These are phyloP conservation scores for Ceratonia siliqua DNA, from an alignment of 306 rosid genomes.

Conservation along the genomic window DNA sequence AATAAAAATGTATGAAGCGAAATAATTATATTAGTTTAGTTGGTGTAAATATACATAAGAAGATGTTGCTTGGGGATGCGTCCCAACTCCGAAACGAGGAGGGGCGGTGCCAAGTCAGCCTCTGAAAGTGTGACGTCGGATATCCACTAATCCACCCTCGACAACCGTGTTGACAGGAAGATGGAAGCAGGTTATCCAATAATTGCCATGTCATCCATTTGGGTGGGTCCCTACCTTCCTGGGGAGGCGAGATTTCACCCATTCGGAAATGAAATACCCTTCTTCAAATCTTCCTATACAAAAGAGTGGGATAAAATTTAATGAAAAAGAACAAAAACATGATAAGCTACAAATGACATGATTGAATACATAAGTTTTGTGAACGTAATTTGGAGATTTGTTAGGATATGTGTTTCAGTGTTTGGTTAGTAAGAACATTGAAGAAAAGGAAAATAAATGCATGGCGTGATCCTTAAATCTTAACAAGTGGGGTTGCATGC, in stretches of 20 bases:
- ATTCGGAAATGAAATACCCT: constrained; percentile 4
- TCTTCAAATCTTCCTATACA: constrained; percentile 41
- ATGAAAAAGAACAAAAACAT: constrained; percentile 27
- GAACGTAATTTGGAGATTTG: constrained; percentile 37
- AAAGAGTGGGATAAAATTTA: constrained; percentile 35
- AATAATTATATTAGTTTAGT: too few species aligned
- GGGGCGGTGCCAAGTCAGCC: constrained; percentile 31
- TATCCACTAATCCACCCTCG: background rate
- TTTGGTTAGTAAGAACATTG: constrained; percentile 48
- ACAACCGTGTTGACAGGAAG: background rate
- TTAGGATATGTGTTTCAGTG: constrained; percentile 12
- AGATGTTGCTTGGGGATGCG: background rate
- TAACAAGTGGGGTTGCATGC: constrained; percentile 44
- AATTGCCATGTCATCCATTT: constrained; percentile 16
- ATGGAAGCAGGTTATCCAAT: background rate
- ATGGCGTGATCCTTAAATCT: constrained; percentile 54
- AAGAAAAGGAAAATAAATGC: constrained; percentile 44
- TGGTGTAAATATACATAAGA: too few species aligned
- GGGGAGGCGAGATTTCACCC: background rate
- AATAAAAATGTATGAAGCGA: background rate
- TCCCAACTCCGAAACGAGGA: background rate
- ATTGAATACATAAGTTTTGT: background rate
- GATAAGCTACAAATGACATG: constrained; percentile 1
- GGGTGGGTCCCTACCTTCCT: background rate
- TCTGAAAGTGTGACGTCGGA: constrained; percentile 19